These are phyloP conservation scores for Globisporangium okanoganense DNA, from an alignment of 352 stramenopile species.

Conservation along the genomic window DNA sequence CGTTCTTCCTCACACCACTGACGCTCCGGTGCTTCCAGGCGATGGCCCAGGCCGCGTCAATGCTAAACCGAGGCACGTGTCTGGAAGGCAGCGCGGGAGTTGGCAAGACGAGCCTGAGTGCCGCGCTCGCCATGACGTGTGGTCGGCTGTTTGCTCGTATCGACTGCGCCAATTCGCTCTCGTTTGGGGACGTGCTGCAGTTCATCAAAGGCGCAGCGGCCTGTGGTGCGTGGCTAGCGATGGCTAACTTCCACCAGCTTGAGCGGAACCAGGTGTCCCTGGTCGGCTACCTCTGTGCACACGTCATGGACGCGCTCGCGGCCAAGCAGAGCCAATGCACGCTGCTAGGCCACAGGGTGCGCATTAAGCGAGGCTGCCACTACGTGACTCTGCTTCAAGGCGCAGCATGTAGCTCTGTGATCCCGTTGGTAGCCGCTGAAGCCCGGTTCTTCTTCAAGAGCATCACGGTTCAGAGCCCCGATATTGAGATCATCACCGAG, in stretches of 20 bases:
- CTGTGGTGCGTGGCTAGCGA: conserved; percentile 53
- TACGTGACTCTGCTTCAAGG: conserved; percentile 21
- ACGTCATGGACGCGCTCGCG: conserved; percentile 36
- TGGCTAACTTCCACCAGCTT: conserved; percentile 34
- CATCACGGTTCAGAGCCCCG: conserved; percentile 29
- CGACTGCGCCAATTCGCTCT: conserved; percentile 25
- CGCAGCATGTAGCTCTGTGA: not conserved
- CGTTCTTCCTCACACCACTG: conserved; percentile 46
- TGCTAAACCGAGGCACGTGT: conserved; percentile 34
- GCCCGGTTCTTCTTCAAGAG: conserved; percentile 40
- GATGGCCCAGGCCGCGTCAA: conserved; percentile 34
- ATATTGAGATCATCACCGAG: conserved; percentile 40
- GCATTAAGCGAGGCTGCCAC: conserved; percentile 40
- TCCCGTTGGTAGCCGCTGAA: not conserved
- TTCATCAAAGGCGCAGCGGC: conserved; percentile 51
- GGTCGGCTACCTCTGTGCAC: conserved; percentile 35
- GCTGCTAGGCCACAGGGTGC: conserved; percentile 37
- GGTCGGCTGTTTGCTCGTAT: conserved; percentile 44
- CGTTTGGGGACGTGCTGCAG: conserved; percentile 28
- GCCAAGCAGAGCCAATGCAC: conserved; percentile 36
- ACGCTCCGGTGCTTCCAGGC: conserved; percentile 61
- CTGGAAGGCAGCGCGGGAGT: conserved; percentile 30
- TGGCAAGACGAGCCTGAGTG: conserved; percentile 46
- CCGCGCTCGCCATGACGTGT: conserved; percentile 38
- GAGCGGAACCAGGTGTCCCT: conserved; percentile 16